Percentiles rank a stretch among this genome's conserved stretches.
These are phyloP conservation scores for Xylaria sp. DNA, from an alignment of 2,329 filamentous ascomycete genomes.

Conservation along the genomic window DNA sequence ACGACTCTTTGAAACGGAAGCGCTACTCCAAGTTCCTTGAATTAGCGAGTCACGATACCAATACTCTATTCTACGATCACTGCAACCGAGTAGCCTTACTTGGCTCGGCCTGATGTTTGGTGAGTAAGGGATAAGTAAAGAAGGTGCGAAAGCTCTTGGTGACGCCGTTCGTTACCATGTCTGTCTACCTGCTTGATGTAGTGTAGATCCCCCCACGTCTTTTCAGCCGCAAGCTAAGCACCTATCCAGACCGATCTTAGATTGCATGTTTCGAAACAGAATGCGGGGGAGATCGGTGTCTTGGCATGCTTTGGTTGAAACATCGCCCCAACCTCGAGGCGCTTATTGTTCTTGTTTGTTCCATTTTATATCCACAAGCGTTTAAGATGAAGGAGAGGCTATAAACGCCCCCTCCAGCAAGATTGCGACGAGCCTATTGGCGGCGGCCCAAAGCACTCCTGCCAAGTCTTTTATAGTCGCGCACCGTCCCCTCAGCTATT, in stretches of 20 bases:
- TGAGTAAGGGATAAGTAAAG: not conserved
- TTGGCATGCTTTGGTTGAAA: conserved; percentile 33
- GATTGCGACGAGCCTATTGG: conserved; percentile 10
- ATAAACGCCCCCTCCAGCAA: conserved; percentile 14
- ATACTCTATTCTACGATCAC: not conserved
- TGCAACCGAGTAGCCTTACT: not conserved
- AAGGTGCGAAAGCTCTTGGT: not conserved
- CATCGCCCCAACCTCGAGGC: conserved; percentile 16
- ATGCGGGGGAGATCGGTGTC: conserved; percentile 18
- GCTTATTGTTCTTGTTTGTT: conserved; percentile 19
- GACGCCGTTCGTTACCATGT: not conserved
- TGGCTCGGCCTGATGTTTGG: not conserved
- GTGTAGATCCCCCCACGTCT: conserved; percentile 8
- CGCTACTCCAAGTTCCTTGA: not conserved
- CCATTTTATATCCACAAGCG: not conserved
- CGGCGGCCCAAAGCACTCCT: conserved; percentile 15
- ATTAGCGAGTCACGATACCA: not conserved
- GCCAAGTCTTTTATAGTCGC: conserved; percentile 25
- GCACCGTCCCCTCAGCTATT: not conserved
- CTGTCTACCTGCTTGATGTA: conserved; percentile 10
- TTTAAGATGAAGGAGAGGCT: conserved; percentile 29
- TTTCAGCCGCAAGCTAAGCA: conserved; percentile 22
- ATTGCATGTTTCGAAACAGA: conserved; percentile 29
- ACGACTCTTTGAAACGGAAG: not conserved
- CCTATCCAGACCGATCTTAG: not conserved